Evolutionary conservation across 306 rosid species (phyloP), one percentile per base, ranked within the genome.

Genomic region (Cucumis sativus): DNA sequence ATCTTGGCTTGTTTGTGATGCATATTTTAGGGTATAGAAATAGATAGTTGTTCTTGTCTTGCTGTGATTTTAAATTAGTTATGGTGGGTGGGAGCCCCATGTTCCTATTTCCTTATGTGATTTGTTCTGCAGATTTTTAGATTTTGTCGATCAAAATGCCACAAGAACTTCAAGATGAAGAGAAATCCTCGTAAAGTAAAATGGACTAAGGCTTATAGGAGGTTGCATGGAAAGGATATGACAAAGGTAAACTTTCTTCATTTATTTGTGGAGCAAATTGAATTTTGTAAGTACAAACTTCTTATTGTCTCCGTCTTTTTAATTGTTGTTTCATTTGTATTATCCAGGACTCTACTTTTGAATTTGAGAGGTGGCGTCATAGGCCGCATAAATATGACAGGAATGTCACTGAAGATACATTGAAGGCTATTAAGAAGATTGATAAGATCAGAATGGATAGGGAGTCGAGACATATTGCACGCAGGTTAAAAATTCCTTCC

Each of bases 91-190:
- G 57, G 59, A 47, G 30, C 20, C 23, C 40, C 8, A 7, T 21
- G 39, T 71, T 72, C 41, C 14, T 28, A 30, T 16, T 72, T 72
- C 16, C 8, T 51, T 9, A 51, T 77, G 23, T 64, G 55, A 33
- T 28, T 52, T 37, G 13, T 54, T 71, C 28, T 84, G 76, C 83
- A 91, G 98, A 89, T 94, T 71, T 94, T 91, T 72, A 84, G 96
- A 47, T 91, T 94, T 77, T 91, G 97, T 87, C 83, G 98, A 77
- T 90, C 97, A 7, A 94, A 94, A 78, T 91, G 98, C 80, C 97
- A 94, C 89, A 94, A 91, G 86, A 94, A 94, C 87, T 94, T 94
- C 37, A 91, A 94, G 86, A 91, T 94, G 98, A 94, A 94, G 91
- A 89, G 98, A 79, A 90, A 91, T 84, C 97, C 98, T 37, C 93